Base-by-base conservation (phyloP, 2,329 filamentous ascomycete species). In the Cercospora citrullina region DNA sequence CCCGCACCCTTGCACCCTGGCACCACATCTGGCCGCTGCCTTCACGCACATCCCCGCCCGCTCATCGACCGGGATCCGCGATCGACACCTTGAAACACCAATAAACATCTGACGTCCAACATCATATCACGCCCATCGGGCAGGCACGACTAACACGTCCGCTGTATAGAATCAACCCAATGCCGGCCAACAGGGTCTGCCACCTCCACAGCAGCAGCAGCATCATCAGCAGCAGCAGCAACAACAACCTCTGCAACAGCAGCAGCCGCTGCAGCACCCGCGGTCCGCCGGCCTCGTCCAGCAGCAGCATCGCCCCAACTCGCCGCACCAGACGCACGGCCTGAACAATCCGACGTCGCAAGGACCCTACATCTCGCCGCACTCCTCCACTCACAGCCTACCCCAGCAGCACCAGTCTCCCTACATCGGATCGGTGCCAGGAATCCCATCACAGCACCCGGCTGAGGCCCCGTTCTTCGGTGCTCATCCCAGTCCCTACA, bases 401-500 rank as follows among this genome's bases (percentile, higher is more conserved):
- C 79, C 82, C 61, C 79, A 83, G 60, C 72, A 85, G 69, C 84
- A 86, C 70, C 84, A 82, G 61, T 83, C 84, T 67, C 81, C 83
- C n/a, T 95, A 95, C 81, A 87, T 90, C 71, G 86, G 89, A 71
- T 84, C 88, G 66, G 84, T 86, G 72, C 89, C 90, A 78, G 84
- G 86, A 26, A 83, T 85, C 67, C 87, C 83, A 76, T 85, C 86
- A 55, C 89, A 90, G 76, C 84, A 86, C 76, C 81, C 86, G 60
- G 87, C 89, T 76, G 91, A 96, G 74, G 82, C 91, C 63, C 86
- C 89, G 57, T 88, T 87, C 75, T 96, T 94, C 81, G 89, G 91
- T 77, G 87, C 90, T 67, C 91, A 95, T 78, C 87, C 91, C 71
- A 92, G 89, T 79, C 88, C 92, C 10, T 96, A 96, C 83, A 93